phyloP scores from a whole-genome alignment of 495 filamentous ascomycete species.

The Neurospora sp. region DNA sequence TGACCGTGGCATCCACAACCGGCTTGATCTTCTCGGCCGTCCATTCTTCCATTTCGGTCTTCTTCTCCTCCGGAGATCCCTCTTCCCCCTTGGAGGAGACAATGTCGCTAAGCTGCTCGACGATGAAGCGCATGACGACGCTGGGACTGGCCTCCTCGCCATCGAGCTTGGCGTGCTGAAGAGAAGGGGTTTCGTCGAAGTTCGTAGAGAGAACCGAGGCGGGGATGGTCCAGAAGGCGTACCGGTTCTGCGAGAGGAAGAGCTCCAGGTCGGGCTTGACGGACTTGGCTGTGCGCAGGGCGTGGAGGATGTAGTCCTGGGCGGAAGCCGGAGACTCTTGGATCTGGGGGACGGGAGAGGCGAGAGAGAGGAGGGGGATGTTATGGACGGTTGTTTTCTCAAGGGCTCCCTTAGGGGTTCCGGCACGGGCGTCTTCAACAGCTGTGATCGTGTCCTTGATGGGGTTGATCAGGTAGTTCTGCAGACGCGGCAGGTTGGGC shows the following conservation, averaged over 20 bases:
- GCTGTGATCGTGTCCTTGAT: neutral
- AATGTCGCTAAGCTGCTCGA: neutral
- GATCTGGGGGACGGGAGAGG: neutral
- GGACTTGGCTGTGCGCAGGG: conserved; percentile 11
- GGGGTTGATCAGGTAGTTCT: conserved; percentile 14
- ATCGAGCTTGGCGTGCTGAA: neutral
- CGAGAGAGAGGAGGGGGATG: neutral
- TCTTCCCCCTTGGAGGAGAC: neutral
- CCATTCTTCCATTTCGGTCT: conserved; percentile 1
- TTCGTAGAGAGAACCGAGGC: neutral
- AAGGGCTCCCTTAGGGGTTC: neutral
- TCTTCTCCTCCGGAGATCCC: neutral
- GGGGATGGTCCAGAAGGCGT: conserved; percentile 50
- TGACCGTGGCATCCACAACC: neutral
- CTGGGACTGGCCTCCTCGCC: neutral
- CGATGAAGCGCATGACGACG: neutral
- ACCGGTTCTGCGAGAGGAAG: conserved; percentile 49
- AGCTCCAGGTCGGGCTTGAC: conserved; percentile 12
- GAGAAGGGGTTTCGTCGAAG: neutral
- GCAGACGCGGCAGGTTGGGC: neutral
- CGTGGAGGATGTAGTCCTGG: conserved; percentile 3
- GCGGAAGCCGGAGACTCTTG: neutral
- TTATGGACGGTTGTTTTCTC: neutral
- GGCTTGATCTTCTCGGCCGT: neutral
- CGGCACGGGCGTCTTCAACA: neutral